Evolutionary conservation across 257 asterid genomes (phyloP).

Genomic region (Capsicum baccatum): DNA sequence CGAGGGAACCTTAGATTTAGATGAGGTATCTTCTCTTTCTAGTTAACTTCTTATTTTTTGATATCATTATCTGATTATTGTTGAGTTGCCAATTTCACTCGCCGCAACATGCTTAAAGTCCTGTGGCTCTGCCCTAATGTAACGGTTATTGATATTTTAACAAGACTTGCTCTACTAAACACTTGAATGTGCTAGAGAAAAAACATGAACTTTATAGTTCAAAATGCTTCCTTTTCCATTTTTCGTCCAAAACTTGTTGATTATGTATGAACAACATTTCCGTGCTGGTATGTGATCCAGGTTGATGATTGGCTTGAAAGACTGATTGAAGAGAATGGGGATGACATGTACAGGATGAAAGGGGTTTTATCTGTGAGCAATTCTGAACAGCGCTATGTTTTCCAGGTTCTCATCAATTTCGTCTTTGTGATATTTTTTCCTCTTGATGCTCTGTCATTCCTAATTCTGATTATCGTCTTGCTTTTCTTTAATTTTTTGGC

Average conservation of each 20-base stretch:
- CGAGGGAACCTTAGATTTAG: constrained; percentile 88
- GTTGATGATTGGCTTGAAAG: constrained; percentile 97
- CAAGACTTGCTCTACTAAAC: neutral
- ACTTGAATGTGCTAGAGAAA: neutral
- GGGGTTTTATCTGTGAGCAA: constrained; percentile 78
- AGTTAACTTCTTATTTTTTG: neutral
- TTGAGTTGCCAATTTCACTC: neutral
- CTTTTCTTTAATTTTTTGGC: neutral
- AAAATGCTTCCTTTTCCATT: neutral
- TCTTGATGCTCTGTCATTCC: neutral
- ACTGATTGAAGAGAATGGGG: constrained; percentile 86
- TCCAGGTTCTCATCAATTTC: constrained; percentile 60
- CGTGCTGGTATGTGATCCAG: constrained; percentile 45
- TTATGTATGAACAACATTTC: neutral
- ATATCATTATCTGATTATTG: neutral
- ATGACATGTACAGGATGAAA: constrained; percentile 90
- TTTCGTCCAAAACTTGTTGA: neutral
- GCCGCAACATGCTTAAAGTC: neutral
- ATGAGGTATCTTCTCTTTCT: constrained; percentile 63
- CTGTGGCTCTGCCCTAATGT: neutral
- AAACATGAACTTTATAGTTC: neutral
- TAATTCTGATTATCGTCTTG: neutral
- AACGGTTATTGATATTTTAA: neutral
- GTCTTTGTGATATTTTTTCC: neutral
- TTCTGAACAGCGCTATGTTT: constrained; percentile 84